phyloP scores from a whole-genome alignment of 306 rosid genomes.

The Dicorynia guianensis region DNA sequence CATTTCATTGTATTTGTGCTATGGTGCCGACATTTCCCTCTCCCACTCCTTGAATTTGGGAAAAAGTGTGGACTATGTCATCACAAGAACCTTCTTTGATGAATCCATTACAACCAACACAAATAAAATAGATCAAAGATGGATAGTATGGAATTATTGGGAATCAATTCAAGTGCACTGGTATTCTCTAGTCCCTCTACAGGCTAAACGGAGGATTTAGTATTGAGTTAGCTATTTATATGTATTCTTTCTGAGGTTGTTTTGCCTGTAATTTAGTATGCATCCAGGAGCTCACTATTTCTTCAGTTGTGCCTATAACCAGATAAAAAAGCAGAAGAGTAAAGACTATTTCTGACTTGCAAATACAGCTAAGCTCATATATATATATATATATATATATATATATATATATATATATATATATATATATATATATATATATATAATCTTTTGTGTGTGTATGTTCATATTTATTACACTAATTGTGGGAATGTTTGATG shows the following conservation, averaged over 20 bases:
- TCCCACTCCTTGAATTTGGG: neutral
- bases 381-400: too few species aligned
- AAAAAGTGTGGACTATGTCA: neutral
- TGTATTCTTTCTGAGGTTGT: neutral
- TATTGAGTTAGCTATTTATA: neutral
- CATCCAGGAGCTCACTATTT: neutral
- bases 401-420: too few species aligned
- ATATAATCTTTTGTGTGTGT: conserved; percentile 17
- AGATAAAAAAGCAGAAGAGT: conserved; percentile 2
- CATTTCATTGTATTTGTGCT: neutral
- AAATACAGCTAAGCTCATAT: conserved; percentile 4
- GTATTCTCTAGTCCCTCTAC: neutral
- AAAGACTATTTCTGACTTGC: conserved; percentile 12
- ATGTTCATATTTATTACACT: neutral
- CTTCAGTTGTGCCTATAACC: conserved; percentile 9
- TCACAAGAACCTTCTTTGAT: neutral
- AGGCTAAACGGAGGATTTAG: neutral
- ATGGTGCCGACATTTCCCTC: neutral
- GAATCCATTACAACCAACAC: too few species aligned
- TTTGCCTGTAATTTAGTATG: neutral
- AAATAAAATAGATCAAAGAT: neutral
- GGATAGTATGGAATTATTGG: neutral
- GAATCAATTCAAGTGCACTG: neutral
- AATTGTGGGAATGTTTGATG: neutral
- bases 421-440: too few species aligned